Evolutionary conservation across 2,329 filamentous ascomycete genomes (phyloP).

Genomic region (Raffaelea deltoideospora): DNA sequence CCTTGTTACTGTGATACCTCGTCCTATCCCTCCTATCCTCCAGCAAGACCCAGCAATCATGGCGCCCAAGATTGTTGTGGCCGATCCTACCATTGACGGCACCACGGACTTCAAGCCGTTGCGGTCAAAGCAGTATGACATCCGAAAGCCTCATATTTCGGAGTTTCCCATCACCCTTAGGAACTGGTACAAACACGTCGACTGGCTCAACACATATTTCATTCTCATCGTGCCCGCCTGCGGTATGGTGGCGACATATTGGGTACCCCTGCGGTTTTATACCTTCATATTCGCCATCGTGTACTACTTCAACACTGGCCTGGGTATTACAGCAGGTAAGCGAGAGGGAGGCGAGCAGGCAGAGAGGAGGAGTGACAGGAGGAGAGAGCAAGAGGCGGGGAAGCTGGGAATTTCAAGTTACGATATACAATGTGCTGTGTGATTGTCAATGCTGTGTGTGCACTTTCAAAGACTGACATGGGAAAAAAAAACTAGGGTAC

Average conservation of each 20-base stretch:
- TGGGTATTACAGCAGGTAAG: constrained; percentile 65
- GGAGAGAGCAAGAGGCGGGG: no score
- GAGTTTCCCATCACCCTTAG: constrained; percentile 63
- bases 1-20: no score
- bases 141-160: constrained; percentile 68
- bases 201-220: constrained; percentile 79
- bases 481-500: constrained; percentile 37
- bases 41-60: constrained; percentile 15
- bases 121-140: constrained; percentile 32
- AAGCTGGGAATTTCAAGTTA: no score
- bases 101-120: constrained; percentile 40
- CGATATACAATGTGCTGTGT: not conserved
- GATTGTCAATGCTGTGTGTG: not conserved
- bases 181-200: constrained; percentile 87
- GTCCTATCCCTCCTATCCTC: no score
- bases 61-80: constrained; percentile 22
- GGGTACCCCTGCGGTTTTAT: constrained; percentile 58
- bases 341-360: constrained; percentile 1
- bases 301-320: constrained; percentile 74
- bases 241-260: constrained; percentile 61
- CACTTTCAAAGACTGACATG: not conserved
- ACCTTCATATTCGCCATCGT: constrained; percentile 58
- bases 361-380: no score
- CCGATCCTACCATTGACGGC: constrained; percentile 31
- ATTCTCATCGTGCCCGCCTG: constrained; percentile 64